A percentile compares a stretch with the other conserved stretches of the same genome.
Conservation (phyloP, 1,139 yeast species). For the Taphrina confusa region DNA sequence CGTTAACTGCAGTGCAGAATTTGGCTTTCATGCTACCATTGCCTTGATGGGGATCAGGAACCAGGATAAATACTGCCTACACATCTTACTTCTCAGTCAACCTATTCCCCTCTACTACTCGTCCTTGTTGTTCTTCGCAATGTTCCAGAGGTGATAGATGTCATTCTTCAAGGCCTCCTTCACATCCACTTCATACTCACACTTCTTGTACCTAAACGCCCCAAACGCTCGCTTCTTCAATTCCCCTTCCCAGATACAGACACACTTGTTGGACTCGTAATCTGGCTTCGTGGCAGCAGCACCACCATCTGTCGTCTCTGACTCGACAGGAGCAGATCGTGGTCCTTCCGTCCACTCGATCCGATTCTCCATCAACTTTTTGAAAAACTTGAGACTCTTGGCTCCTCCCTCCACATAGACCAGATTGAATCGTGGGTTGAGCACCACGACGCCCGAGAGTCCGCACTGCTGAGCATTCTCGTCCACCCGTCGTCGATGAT, state of each 20-base stretch:
- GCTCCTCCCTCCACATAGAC: slow-evolving; percentile 74
- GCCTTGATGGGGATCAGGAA: too few species aligned
- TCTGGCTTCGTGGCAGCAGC: slow-evolving; percentile 46
- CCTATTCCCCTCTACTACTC: slow-evolving; percentile 2
- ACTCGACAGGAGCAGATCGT: slow-evolving; percentile 46
- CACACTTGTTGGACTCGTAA: slow-evolving; percentile 55
- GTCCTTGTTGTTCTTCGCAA: slow-evolving; percentile 24
- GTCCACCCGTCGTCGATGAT: slow-evolving; percentile 71
- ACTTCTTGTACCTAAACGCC: slow-evolving; percentile 61
- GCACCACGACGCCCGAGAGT: slow-evolving; percentile 60
- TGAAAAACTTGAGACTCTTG: slow-evolving; percentile 62
- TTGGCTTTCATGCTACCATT: too few species aligned
- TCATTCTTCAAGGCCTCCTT: slow-evolving; percentile 55
- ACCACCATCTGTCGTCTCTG: slow-evolving; percentile 37
- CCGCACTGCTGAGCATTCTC: slow-evolving; percentile 74
- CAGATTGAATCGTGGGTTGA: slow-evolving; percentile 55
- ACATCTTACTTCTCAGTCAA: too few species aligned
- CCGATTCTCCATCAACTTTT: slow-evolving; percentile 61
- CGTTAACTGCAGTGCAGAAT: too few species aligned
- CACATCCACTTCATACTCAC: slow-evolving; percentile 59
- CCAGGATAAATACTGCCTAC: too few species aligned
- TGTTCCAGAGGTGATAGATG: slow-evolving; percentile 39
- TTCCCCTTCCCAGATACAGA: slow-evolving; percentile 76
- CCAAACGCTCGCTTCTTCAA: slow-evolving; percentile 56
- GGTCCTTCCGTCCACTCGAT: slow-evolving; percentile 65